These are phyloP conservation scores for Coemansia sp. DNA, from an alignment of 192 early-diverging fungal species.

Conservation along the genomic window DNA sequence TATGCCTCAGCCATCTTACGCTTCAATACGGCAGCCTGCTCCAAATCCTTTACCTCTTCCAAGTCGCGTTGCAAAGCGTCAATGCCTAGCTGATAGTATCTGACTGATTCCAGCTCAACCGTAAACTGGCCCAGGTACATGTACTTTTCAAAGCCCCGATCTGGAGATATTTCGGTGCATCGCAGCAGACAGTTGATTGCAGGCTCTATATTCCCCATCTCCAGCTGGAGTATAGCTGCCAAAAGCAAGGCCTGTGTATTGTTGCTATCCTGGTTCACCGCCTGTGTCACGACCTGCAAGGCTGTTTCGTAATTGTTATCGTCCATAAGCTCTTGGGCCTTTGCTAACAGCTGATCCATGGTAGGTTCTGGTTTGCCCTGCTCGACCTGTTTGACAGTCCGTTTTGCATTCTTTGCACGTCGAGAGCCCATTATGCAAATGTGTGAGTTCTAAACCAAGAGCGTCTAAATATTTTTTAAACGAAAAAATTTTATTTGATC, in stretches of 20 bases:
- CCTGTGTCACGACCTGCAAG: slow-evolving; percentile 65
- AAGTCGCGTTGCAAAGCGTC: slow-evolving; percentile 63
- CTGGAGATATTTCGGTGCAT: slow-evolving; percentile 63
- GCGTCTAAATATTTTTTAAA: not conserved
- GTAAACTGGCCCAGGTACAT: slow-evolving; percentile 84
- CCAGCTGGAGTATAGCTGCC: slow-evolving; percentile 74
- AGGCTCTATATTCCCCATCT: slow-evolving; percentile 64
- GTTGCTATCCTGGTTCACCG: slow-evolving; percentile 59
- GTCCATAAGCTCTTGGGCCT: slow-evolving; percentile 69
- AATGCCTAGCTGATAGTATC: slow-evolving; percentile 70
- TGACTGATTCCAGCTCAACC: slow-evolving; percentile 63
- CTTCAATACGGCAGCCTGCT: slow-evolving; percentile 48
- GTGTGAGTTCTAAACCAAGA: not conserved
- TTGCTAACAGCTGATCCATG: slow-evolving; percentile 59
- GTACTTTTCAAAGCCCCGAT: slow-evolving; percentile 72
- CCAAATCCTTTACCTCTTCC: slow-evolving; percentile 23
- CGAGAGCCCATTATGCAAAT: not conserved
- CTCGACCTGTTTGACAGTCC: not conserved
- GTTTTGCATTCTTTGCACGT: not conserved
- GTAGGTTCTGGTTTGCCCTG: slow-evolving; percentile 43
- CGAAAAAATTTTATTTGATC: not conserved
- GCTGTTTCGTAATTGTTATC: slow-evolving; percentile 34
- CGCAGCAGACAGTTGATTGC: slow-evolving; percentile 59
- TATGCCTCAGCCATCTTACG: slow-evolving; percentile 79
- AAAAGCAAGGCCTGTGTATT: slow-evolving; percentile 64